Base-by-base conservation (phyloP, 306 rosid species). In the Pterocarpus macrocarpus region DNA sequence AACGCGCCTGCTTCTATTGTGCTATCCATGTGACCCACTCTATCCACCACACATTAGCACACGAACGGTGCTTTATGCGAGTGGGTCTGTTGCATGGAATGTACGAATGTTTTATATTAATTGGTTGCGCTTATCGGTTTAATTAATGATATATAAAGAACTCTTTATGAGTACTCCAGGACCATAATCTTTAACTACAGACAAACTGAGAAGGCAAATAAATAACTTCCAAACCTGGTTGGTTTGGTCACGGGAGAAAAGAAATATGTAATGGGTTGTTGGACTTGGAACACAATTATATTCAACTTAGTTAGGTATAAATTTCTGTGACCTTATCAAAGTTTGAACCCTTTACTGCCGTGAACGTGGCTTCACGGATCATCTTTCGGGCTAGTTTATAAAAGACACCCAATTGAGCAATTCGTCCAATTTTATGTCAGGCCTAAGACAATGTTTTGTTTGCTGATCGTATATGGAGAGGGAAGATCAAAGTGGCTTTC, bases 1-100 rank as follows among this genome's bases (percentile, higher is more conserved):
- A 36, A 11, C 43, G 72, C 81, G 49, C 72, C 16, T 28, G 33
- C 47, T 68, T 32, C 55, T 43, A 43, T 43, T 5, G 79, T 80
- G 91, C 4, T 43, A 59, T 81, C 69, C 86, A 88, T 77, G 91
- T 88, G 91, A 78, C 58, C 75, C 39, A 47, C 76, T 73, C 17
- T 59, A 80, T 59, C 77, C 56, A 75, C 73, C 76, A 65, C 77
- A 66, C 5, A 38, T 64, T 66, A 38, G 57, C 86, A 64, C 77
- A 75, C 65, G 14, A 12, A 77, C 9, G 55, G 61, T 34, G 28
- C 44, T 78, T 78, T 56, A 77, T 58, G 76, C 15, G 76, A 35
- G 57, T 5, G 56, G 77, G 32, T 76, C 55, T 39, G 9, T 78
- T 65, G 28, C 63, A 71, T 62, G 66, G 82, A 82, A 82, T 70